phyloP scores from a whole-genome alignment of 2,329 filamentous ascomycete species.

The Amesomyces nigricolor region DNA sequence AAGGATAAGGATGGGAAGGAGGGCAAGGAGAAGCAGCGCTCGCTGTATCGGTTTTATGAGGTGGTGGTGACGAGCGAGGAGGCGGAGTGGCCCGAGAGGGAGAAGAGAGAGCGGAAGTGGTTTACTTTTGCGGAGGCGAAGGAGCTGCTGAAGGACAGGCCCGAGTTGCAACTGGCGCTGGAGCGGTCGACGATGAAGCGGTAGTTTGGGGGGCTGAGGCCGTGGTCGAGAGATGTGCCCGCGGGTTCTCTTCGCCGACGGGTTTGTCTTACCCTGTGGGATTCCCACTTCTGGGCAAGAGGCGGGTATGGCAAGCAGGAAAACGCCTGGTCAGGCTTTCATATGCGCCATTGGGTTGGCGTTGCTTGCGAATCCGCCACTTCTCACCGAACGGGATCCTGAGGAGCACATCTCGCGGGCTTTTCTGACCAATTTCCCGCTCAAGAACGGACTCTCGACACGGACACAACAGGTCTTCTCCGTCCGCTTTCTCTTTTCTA shows the following conservation, averaged over 20 bases:
- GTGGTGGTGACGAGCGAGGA: constrained; percentile 83
- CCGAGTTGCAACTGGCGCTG: constrained; percentile 83
- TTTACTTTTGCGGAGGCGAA: constrained; percentile 80
- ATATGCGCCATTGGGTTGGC: too few species aligned
- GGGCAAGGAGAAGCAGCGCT: constrained; percentile 41
- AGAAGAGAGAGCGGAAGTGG: constrained; percentile 89
- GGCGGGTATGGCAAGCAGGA: background rate
- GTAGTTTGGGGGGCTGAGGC: constrained; percentile 24
- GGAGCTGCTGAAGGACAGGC: constrained; percentile 67
- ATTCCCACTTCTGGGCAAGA: background rate
- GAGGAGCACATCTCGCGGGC: too few species aligned
- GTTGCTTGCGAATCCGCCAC: too few species aligned
- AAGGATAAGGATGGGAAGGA: constrained; percentile 1
- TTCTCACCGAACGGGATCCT: too few species aligned
- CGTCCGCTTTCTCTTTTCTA: too few species aligned
- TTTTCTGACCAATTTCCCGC: too few species aligned
- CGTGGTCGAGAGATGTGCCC: constrained; percentile 12
- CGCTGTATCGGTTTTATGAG: constrained; percentile 77
- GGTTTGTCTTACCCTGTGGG: background rate
- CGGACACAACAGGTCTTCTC: too few species aligned
- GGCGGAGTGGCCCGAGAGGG: constrained; percentile 83
- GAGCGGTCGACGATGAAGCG: constrained; percentile 69
- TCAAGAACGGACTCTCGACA: too few species aligned
- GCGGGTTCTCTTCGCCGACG: background rate
- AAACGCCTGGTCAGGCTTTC: too few species aligned